These are phyloP conservation scores for Drosera spatulata DNA, from an alignment of 179 eudicot species.

Conservation along the genomic window DNA sequence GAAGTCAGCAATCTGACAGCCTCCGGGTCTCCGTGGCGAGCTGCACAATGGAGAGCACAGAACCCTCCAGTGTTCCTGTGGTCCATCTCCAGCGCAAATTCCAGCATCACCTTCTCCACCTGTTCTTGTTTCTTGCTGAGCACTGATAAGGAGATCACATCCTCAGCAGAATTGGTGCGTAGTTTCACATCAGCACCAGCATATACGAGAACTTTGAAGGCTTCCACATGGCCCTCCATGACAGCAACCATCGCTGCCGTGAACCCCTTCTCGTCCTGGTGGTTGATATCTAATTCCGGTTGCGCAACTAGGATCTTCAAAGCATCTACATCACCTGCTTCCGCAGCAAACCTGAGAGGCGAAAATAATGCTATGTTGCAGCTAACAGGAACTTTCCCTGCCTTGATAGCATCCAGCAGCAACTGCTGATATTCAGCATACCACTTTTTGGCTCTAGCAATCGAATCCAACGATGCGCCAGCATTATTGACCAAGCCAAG, in stretches of 20 bases:
- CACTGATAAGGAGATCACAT: constrained; percentile 42
- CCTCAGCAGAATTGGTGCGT: constrained; percentile 51
- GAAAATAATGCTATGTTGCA: constrained; percentile 40
- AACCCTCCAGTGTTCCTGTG: constrained; percentile 48
- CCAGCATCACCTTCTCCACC: constrained; percentile 76
- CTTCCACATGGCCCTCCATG: constrained; percentile 55
- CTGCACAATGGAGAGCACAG: constrained; percentile 73
- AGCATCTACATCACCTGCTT: constrained; percentile 46
- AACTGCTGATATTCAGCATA: constrained; percentile 37
- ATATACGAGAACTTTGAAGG: constrained; percentile 64
- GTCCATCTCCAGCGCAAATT: constrained; percentile 70
- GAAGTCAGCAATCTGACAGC: constrained; percentile 43
- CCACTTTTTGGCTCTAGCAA: constrained; percentile 48
- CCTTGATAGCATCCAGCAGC: constrained; percentile 26
- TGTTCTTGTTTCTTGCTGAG: constrained; percentile 29
- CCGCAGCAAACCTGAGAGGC: constrained; percentile 55
- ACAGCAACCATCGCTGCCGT: constrained; percentile 57
- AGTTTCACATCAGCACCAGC: constrained; percentile 78
- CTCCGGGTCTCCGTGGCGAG: constrained; percentile 56
- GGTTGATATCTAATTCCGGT: constrained; percentile 35
- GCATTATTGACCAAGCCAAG: constrained; percentile 46
- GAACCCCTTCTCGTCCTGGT: constrained; percentile 57
- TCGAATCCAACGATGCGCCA: constrained; percentile 35
- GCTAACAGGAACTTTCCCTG: constrained; percentile 22
- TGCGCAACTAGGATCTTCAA: constrained; percentile 43